Percentiles rank a stretch among this genome's conserved stretches.
Evolutionary conservation across 2,329 filamentous ascomycete genomes (phyloP).

Genomic region (Seiridium cupressi): DNA sequence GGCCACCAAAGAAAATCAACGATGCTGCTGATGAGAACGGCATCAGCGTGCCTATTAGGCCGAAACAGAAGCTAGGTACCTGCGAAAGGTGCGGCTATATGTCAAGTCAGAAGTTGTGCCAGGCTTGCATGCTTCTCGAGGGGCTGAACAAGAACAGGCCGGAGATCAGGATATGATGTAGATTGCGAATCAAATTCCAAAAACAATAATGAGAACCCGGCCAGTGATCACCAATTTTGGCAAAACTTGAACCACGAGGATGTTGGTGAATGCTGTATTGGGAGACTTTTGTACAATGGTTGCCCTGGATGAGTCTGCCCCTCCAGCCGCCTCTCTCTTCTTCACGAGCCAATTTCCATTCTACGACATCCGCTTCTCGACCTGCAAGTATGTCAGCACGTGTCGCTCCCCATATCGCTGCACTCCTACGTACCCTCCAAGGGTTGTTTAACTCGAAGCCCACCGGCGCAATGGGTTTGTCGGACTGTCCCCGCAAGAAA

Average conservation of each 20-base stretch:
- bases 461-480: slow-evolving; percentile 51
- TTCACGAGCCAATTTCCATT: slow-evolving; percentile 3
- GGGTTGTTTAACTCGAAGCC: slow-evolving; percentile 64
- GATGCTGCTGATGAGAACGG: slow-evolving; percentile 22
- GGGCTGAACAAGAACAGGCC: slow-evolving; percentile 79
- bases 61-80: slow-evolving; percentile 74
- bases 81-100: slow-evolving; percentile 92
- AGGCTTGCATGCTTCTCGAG: slow-evolving; percentile 88
- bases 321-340: slow-evolving; percentile 3
- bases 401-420: slow-evolving; percentile 7
- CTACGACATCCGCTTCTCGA: slow-evolving; percentile 53
- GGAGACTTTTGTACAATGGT: slow-evolving; percentile 9
- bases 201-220: neutral
- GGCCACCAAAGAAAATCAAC: slow-evolving; percentile 32
- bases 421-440: slow-evolving; percentile 52
- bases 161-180: slow-evolving; percentile 50
- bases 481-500: slow-evolving; percentile 55
- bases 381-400: slow-evolving; percentile 26
- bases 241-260: neutral
- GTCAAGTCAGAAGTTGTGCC: slow-evolving; percentile 90
- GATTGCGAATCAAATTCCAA: neutral
- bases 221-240: neutral
- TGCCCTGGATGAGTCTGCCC: neutral
- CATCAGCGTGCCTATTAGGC: slow-evolving; percentile 27
- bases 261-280: slow-evolving; percentile 1